Percentiles rank a stretch among this genome's conserved stretches.
phyloP scores from a whole-genome alignment of 2,329 filamentous ascomycete genomes.

The Camillea tinctor region DNA sequence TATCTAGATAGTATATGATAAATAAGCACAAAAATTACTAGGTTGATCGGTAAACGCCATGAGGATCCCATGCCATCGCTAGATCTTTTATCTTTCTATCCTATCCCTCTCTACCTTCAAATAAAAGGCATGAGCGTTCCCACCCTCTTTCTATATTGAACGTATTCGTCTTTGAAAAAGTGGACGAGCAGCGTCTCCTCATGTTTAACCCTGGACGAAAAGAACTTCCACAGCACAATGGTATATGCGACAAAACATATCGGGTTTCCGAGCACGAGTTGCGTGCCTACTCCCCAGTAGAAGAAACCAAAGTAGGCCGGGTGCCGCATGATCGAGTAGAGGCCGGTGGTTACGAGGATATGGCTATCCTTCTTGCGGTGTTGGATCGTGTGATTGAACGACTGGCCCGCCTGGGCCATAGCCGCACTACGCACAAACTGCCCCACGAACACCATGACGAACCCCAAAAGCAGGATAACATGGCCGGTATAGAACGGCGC shows the following conservation, averaged over 20 bases:
- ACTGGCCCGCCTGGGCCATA: slow-evolving; percentile 85
- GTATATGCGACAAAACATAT: slow-evolving; percentile 75
- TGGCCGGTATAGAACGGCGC: slow-evolving; percentile 44
- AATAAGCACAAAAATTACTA: background rate
- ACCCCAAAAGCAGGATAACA: slow-evolving; percentile 53
- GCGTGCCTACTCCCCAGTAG: slow-evolving; percentile 96
- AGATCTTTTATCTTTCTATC: too few relatives aligned
- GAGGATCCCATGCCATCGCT: too few relatives aligned
- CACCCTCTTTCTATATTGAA: slow-evolving; percentile 68
- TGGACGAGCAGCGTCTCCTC: slow-evolving; percentile 76
- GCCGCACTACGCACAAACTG: slow-evolving; percentile 76
- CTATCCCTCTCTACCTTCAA: slow-evolving; percentile 1
- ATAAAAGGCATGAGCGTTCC: slow-evolving; percentile 82
- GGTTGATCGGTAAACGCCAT: too few relatives aligned
- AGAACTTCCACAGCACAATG: slow-evolving; percentile 81
- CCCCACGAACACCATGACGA: slow-evolving; percentile 64
- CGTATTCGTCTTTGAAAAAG: slow-evolving; percentile 85
- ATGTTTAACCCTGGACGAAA: slow-evolving; percentile 67
- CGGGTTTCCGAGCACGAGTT: slow-evolving; percentile 82
- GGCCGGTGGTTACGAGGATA: slow-evolving; percentile 75
- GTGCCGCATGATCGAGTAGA: slow-evolving; percentile 77
- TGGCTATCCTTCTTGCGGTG: slow-evolving; percentile 67
- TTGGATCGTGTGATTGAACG: slow-evolving; percentile 89
- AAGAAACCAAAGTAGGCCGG: slow-evolving; percentile 98
- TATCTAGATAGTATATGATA: background rate